Evolutionary conservation across 352 stramenopile genomes (phyloP), one percentile per base, ranked within the genome.

Genomic region (Blastocystis sp.): DNA sequence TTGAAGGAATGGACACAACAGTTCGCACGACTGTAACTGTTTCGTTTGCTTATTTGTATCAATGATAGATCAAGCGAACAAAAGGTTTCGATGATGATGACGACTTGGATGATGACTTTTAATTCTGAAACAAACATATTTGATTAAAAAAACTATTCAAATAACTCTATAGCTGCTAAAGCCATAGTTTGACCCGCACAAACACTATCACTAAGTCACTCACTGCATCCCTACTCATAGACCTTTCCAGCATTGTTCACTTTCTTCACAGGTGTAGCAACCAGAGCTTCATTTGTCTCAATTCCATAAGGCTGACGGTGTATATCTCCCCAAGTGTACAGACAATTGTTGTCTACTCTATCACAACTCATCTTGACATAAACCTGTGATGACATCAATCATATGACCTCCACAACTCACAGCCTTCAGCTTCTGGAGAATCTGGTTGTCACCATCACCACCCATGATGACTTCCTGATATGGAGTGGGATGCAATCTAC

Each of bases 311-410:
- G 70, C 1, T 80, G 70, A 18, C 64, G 62, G 26, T 53, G 7
- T n/a, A 20, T 23, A 43, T 80, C 70, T 23, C 70, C 70, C 70
- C 70, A 80, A 4, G 70, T 80, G 50, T 79, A 79, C n/a, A 79
- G 50, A 9, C 0, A n/a, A 8, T 45, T 45, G n/a, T 59, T 45
- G 18, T 79, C 68, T 79, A 79, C 29, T 59, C 68, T 0, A 9
- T 79, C 3, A 79, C 3, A 2, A 2, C 43, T 8, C 13, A 23
- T 50, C 34, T 0, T 26, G 18, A 37, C 43, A 61, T 29, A 23
- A 5, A 80, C 70, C 70, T n/a, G 70, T 64, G n/a, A 80, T 61
- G 0, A 47, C 41, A 43, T 80, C 70, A 34, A 80, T 62, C 70
- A 80, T 80, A 9, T 63, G 41, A 45, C 70, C 41, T 23, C 70